Conservation (phyloP, 2,329 filamentous ascomycete species). For the Colletotrichum salicis region DNA sequence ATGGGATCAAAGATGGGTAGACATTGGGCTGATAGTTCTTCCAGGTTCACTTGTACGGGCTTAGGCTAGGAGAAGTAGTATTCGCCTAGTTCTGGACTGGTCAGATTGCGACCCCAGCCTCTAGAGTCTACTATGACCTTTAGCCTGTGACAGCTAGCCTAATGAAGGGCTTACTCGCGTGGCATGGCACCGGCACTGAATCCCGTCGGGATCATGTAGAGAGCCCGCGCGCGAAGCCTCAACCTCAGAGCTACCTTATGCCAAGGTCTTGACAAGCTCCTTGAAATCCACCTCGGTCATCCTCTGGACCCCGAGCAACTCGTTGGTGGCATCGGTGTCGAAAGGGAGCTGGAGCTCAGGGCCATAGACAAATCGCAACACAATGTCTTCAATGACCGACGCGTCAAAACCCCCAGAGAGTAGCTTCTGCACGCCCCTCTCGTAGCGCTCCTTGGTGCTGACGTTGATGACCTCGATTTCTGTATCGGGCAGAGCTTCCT, state of each 20-base stretch:
- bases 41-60: not conserved
- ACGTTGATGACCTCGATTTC: constrained; percentile 10
- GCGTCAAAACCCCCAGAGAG: constrained; percentile 5
- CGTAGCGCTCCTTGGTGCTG: constrained; percentile 16
- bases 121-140: not conserved
- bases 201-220: not conserved
- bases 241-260: not conserved
- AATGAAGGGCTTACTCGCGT: not conserved
- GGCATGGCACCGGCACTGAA: not conserved
- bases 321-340: not conserved
- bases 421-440: constrained; percentile 18
- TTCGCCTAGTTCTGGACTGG: not conserved
- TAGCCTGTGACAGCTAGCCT: not conserved
- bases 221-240: not conserved
- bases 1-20: not conserved
- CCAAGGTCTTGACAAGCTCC: not conserved
- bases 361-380: not conserved
- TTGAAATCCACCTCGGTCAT: not conserved
- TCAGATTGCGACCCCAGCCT: not conserved
- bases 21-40: not conserved
- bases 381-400: not conserved
- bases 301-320: not conserved
- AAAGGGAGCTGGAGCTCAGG: not conserved
- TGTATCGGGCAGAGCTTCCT: not conserved
- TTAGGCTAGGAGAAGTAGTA: not conserved